phyloP scores from a whole-genome alignment of 2,329 filamentous ascomycete species.

The Ceratocystiopsis minuta region DNA sequence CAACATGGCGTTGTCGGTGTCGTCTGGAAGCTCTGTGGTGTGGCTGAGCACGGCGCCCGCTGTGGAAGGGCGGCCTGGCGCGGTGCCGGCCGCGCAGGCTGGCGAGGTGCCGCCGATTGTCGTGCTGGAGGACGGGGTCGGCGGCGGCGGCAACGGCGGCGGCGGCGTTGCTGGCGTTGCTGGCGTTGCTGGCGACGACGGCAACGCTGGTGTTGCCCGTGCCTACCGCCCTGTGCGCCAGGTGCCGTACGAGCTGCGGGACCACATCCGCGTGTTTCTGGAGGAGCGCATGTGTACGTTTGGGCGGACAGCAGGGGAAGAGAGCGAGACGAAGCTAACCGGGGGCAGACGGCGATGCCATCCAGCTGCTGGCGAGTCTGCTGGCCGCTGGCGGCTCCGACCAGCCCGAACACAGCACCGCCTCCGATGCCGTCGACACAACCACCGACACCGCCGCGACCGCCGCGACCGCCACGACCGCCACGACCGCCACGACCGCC shows the following conservation, averaged over 20 bases:
- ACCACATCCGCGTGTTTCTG: constrained; percentile 52
- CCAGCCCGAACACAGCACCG: background rate
- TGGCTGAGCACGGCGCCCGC: too few relatives aligned
- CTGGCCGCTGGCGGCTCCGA: constrained; percentile 32
- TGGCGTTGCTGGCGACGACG: too few relatives aligned
- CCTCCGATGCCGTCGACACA: background rate
- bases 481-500: background rate
- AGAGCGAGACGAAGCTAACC: background rate
- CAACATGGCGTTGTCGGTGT: too few relatives aligned
- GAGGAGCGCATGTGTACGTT: constrained; percentile 45
- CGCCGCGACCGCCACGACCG: too few relatives aligned
- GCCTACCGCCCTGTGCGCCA: constrained; percentile 34
- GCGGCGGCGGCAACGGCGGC: too few relatives aligned
- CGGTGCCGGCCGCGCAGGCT: too few relatives aligned
- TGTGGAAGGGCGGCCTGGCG: too few relatives aligned
- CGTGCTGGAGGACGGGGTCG: background rate
- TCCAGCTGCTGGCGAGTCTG: constrained; percentile 46
- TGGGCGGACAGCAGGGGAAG: too few relatives aligned
- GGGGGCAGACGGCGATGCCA: constrained; percentile 32
- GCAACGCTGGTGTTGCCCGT: constrained; percentile 1
- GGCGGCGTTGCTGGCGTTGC: too few relatives aligned
- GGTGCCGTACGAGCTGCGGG: constrained; percentile 44
- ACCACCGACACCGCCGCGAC: background rate
- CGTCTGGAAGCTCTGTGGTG: too few relatives aligned
- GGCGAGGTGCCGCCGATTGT: background rate